Evolutionary conservation across 208 protist genomes (phyloP).

Genomic region (Kentomonas sorsogonicus): DNA sequence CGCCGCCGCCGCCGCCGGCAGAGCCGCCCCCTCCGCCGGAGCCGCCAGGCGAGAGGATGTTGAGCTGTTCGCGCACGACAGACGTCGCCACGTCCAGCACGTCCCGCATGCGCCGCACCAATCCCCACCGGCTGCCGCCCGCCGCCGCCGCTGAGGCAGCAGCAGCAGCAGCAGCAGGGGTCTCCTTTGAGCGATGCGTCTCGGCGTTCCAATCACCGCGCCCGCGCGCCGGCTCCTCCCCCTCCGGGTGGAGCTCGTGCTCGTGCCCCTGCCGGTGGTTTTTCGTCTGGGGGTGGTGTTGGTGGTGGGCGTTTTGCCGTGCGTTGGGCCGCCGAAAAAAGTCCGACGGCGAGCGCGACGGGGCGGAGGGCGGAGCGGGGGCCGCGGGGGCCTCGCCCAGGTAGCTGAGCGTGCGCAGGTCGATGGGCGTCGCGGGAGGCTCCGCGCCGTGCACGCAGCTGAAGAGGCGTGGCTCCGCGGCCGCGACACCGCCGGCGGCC

Average conservation of each 20-base stretch:
- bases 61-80: constrained; percentile 43
- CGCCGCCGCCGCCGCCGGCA: constrained; percentile 6
- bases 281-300: constrained; percentile 4
- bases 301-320: constrained; percentile 10
- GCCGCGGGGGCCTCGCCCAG: constrained; percentile 14
- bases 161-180: too few relatives aligned
- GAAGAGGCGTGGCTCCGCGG: constrained; percentile 38
- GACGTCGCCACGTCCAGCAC: constrained; percentile 58
- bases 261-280: too few relatives aligned
- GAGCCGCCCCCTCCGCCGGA: not conserved
- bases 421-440: constrained; percentile 47
- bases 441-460: constrained; percentile 44
- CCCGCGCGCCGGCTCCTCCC: too few relatives aligned
- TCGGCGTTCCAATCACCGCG: too few relatives aligned
- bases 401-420: constrained; percentile 31
- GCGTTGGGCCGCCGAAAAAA: constrained; percentile 47
- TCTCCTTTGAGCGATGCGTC: too few relatives aligned
- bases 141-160: too few relatives aligned
- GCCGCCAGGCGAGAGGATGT: constrained; percentile 26
- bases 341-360: constrained; percentile 30
- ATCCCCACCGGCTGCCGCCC: constrained; percentile 8
- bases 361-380: constrained; percentile 18
- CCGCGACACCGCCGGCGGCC: constrained; percentile 15
- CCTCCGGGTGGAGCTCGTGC: too few relatives aligned
- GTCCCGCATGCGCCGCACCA: constrained; percentile 52